Percentiles rank a stretch among this genome's conserved stretches.
Conservation (phyloP, 2,329 filamentous ascomycete genomes). For the Lanzia echinophila region DNA sequence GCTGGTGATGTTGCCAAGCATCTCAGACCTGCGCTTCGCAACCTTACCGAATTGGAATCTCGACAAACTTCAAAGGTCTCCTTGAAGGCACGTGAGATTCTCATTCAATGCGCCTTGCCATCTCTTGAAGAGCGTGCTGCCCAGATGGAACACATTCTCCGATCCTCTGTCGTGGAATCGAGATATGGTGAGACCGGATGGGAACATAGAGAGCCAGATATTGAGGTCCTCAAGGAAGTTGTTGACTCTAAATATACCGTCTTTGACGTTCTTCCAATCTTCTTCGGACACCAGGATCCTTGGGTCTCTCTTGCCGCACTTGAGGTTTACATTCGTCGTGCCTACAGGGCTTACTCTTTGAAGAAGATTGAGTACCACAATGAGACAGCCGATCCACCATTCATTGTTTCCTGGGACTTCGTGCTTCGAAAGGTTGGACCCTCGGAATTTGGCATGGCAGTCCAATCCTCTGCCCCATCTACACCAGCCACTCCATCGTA, state of each 20-base stretch:
- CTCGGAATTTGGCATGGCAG: conserved; percentile 77
- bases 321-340: conserved; percentile 92
- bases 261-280: conserved; percentile 89
- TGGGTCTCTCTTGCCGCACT: conserved; percentile 92
- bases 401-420: conserved; percentile 90
- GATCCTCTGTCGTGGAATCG: conserved; percentile 93
- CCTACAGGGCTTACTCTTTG: conserved; percentile 91
- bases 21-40: conserved; percentile 74
- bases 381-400: conserved; percentile 63
- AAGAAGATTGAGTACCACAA: conserved; percentile 85
- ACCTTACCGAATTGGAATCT: conserved; percentile 85
- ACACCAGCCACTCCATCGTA: conserved; percentile 68
- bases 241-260: conserved; percentile 98
- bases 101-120: conserved; percentile 94
- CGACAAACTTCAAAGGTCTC: conserved; percentile 85
- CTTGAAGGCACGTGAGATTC: conserved; percentile 91
- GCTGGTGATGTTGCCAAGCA: conserved; percentile 83
- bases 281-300: conserved; percentile 89
- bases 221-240: conserved; percentile 92
- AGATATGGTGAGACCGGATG: conserved; percentile 94
- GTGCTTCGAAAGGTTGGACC: conserved; percentile 87
- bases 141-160: conserved; percentile 98
- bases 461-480: conserved; percentile 74
- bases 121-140: conserved; percentile 90
- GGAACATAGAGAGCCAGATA: conserved; percentile 88